Percentiles rank a stretch among this genome's conserved stretches.
Conservation (phyloP, 768 basidiomycete species). For the Tylopilus cervinicoccineus region DNA sequence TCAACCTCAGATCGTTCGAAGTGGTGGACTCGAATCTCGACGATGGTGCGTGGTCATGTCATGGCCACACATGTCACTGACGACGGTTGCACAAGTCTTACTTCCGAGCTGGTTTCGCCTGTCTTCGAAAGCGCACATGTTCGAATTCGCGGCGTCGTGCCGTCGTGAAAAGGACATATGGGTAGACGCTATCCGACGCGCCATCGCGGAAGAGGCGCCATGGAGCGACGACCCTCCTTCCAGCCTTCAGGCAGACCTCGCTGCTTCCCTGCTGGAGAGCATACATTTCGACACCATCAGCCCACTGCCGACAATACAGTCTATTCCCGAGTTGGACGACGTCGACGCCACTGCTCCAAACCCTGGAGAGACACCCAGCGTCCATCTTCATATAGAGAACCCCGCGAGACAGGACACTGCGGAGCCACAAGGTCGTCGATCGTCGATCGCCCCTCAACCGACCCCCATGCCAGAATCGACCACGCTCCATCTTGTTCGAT, state of each 20-base stretch:
- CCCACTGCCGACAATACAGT: slow-evolving; percentile 51
- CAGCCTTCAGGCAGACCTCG: slow-evolving; percentile 51
- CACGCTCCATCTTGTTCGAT: slow-evolving; percentile 63
- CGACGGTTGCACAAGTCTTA: slow-evolving; percentile 46
- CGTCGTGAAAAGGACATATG: slow-evolving; percentile 83
- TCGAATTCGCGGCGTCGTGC: slow-evolving; percentile 87
- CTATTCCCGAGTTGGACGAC: slow-evolving; percentile 47
- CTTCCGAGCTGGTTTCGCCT: slow-evolving; percentile 82
- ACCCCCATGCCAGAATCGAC: slow-evolving; percentile 43
- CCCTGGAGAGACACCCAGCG: slow-evolving; percentile 5
- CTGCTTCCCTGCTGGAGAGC: slow-evolving; percentile 33
- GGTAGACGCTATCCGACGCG: slow-evolving; percentile 63
- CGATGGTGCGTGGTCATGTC: slow-evolving; percentile 60
- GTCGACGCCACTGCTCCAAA: slow-evolving; percentile 7
- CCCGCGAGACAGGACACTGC: slow-evolving; percentile 16
- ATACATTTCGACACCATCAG: slow-evolving; percentile 38
- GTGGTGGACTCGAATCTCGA: slow-evolving; percentile 63
- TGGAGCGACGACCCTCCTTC: slow-evolving; percentile 64
- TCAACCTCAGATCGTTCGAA: slow-evolving; percentile 71
- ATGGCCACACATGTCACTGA: slow-evolving; percentile 3
- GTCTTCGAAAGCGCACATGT: slow-evolving; percentile 61
- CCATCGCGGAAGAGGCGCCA: slow-evolving; percentile 37
- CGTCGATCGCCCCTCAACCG: slow-evolving; percentile 59
- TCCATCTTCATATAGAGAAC: slow-evolving; percentile 20
- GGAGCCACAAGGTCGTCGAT: slow-evolving; percentile 49